These are phyloP conservation scores for Diplotaxis tenuifolia DNA, from an alignment of 345 rosid species.

Conservation along the genomic window DNA sequence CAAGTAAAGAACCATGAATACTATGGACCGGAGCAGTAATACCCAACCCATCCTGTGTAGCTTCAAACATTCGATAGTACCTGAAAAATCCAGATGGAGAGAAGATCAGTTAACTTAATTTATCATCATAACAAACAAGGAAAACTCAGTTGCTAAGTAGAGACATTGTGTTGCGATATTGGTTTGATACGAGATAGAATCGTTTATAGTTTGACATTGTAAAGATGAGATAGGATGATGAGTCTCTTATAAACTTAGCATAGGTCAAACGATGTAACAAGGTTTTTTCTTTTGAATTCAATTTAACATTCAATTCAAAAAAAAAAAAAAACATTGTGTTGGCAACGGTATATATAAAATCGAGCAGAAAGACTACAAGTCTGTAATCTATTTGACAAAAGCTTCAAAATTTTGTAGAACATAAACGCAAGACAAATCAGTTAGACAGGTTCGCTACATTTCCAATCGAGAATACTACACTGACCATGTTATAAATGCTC, in stretches of 20 bases:
- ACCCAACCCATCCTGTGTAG: conserved; percentile 97
- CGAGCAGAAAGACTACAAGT: neutral
- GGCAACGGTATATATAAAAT: neutral
- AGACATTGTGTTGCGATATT: too few relatives aligned
- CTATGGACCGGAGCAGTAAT: conserved; percentile 93
- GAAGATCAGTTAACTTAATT: conserved; percentile 5
- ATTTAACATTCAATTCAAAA: too few relatives aligned
- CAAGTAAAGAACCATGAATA: conserved; percentile 98
- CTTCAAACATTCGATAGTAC: conserved; percentile 99
- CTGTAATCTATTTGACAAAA: conserved; percentile 5
- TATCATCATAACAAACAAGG: conserved; percentile 16
- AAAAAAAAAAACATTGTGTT: neutral
- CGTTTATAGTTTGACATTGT: too few relatives aligned
- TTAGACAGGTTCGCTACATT: conserved; percentile 1
- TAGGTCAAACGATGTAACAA: too few relatives aligned
- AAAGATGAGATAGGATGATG: too few relatives aligned
- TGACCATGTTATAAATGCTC: conserved; percentile 1
- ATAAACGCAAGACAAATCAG: conserved; percentile 11
- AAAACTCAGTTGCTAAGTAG: neutral
- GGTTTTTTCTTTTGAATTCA: too few relatives aligned
- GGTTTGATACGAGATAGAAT: too few relatives aligned
- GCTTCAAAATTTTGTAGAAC: conserved; percentile 7
- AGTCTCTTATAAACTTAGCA: too few relatives aligned
- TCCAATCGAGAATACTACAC: neutral
- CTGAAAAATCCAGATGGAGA: conserved; percentile 43